A percentile compares a stretch with the other conserved stretches of the same genome.
Conservation (phyloP, 345 rosid genomes). For the Lepidium aucheri region DNA sequence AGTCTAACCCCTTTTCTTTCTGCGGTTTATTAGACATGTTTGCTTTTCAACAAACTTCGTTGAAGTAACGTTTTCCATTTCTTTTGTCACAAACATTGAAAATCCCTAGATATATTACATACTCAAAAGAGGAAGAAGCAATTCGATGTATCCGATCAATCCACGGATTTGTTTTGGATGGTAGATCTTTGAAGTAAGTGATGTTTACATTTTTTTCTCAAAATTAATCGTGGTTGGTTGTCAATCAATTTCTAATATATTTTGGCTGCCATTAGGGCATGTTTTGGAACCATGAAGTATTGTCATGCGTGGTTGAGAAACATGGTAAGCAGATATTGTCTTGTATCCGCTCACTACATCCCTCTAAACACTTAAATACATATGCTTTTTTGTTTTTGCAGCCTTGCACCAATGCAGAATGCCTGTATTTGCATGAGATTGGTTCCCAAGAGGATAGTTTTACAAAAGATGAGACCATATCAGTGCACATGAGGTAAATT, state of each 20-base stretch:
- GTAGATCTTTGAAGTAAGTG: conserved; percentile 61
- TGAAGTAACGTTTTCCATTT: conserved; percentile 3
- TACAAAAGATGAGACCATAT: conserved; percentile 81
- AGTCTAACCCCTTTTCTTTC: not conserved
- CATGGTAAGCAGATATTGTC: conserved; percentile 41
- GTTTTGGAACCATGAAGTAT: conserved; percentile 97
- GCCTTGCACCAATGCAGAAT: conserved; percentile 95
- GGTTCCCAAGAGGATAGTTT: conserved; percentile 95
- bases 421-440: conserved; percentile 92
- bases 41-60: not conserved
- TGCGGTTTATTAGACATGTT: conserved; percentile 7
- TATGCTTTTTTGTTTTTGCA: conserved; percentile 30
- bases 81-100: not conserved
- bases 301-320: conserved; percentile 99
- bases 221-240: not conserved
- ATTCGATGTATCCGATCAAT: conserved; percentile 91
- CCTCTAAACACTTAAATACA: not conserved
- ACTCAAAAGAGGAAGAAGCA: conserved; percentile 86
- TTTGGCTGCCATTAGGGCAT: conserved; percentile 53
- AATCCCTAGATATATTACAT: conserved; percentile 70
- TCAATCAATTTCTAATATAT: conserved; percentile 2
- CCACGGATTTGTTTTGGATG: conserved; percentile 85
- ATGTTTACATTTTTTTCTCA: not conserved
- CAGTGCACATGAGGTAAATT: conserved; percentile 72
- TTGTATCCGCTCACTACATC: not conserved